Percentiles rank a stretch among this genome's conserved stretches.
Conservation (phyloP, 1,284 basidiomycete species). For the Cutaneotrichosporon dermatis region DNA sequence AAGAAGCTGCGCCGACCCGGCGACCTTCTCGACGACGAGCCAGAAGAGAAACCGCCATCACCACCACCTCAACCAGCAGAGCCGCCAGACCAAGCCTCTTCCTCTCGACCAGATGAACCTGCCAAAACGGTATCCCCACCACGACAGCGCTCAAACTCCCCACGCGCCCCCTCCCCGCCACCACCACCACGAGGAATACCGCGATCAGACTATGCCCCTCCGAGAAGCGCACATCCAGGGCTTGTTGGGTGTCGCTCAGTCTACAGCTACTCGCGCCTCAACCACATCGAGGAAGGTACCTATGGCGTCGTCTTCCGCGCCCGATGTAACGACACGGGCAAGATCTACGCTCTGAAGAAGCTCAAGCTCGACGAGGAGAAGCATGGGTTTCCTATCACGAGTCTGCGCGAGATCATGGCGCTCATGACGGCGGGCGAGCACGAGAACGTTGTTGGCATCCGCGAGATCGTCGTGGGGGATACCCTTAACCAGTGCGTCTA, state of each 20-base stretch:
- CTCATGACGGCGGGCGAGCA: slow-evolving; percentile 81
- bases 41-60: no score
- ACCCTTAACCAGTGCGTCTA: slow-evolving; percentile 90
- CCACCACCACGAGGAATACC: neutral
- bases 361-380: slow-evolving; percentile 97
- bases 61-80: no score
- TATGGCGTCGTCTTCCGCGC: slow-evolving; percentile 98
- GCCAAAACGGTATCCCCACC: neutral
- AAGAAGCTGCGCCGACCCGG: slow-evolving; percentile 32
- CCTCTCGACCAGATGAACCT: neutral
- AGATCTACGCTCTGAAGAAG: slow-evolving; percentile 95
- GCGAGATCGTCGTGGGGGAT: slow-evolving; percentile 98
- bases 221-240: slow-evolving; percentile 67
- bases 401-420: slow-evolving; percentile 88
- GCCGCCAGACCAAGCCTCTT: no score
- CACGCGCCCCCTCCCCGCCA: neutral
- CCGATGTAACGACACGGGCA: slow-evolving; percentile 84
- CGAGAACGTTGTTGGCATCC: slow-evolving; percentile 89
- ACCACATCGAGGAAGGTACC: slow-evolving; percentile 98
- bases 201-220: slow-evolving; percentile 57
- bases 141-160: neutral
- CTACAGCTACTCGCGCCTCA: slow-evolving; percentile 85
- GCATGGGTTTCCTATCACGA: slow-evolving; percentile 97
- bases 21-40: neutral
- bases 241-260: slow-evolving; percentile 81